phyloP scores from a whole-genome alignment of 2,329 filamentous ascomycete genomes.

The Fusarium fracticaudum region DNA sequence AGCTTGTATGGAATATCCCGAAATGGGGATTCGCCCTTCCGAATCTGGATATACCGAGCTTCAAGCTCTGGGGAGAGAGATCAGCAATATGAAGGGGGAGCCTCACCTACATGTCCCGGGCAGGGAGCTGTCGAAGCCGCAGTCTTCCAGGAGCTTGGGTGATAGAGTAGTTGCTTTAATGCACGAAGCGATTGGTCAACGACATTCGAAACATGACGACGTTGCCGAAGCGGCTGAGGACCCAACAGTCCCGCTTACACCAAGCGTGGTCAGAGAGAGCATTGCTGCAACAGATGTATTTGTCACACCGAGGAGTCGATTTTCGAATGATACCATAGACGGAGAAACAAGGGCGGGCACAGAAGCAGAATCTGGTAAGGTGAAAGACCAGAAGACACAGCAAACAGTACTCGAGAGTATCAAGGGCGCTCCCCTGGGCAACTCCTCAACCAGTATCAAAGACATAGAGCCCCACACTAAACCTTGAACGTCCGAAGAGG shows the following conservation, averaged over 20 bases:
- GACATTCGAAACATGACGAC: slow-evolving; percentile 2
- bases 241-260: slow-evolving; percentile 16
- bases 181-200: slow-evolving; percentile 20
- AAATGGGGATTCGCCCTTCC: slow-evolving; percentile 37
- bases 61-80: slow-evolving; percentile 32
- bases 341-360: not conserved
- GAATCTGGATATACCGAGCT: slow-evolving; percentile 36
- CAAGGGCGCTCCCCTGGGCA: not conserved
- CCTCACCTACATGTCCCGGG: not conserved
- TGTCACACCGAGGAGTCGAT: slow-evolving; percentile 34
- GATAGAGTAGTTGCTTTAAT: slow-evolving; percentile 33
- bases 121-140: not conserved
- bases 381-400: not conserved
- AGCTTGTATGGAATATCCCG: slow-evolving; percentile 35
- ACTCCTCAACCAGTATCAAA: not conserved
- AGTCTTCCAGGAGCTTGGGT: slow-evolving; percentile 26
- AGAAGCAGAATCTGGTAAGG: not conserved
- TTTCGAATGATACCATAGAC: slow-evolving; percentile 7
- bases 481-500: not conserved
- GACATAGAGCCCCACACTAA: not conserved
- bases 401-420: not conserved
- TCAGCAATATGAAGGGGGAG: slow-evolving; percentile 28
- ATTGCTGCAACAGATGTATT: slow-evolving; percentile 32
- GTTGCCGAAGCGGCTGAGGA: not conserved
- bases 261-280: slow-evolving; percentile 26